Evolutionary conservation across 169 alveolate genomes (phyloP).

Genomic region (Cryptosporidium sp.): DNA sequence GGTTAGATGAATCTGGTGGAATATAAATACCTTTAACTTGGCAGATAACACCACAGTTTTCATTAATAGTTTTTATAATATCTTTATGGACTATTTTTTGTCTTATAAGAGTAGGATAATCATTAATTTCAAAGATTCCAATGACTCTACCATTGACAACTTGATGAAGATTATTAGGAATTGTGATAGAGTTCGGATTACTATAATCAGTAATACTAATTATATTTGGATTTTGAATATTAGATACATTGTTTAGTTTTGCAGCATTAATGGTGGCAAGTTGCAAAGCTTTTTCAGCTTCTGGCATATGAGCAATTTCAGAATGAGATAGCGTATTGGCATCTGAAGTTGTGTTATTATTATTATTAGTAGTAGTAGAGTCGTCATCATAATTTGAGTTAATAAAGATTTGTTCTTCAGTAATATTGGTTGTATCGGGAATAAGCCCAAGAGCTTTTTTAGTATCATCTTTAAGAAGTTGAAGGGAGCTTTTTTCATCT

Average conservation of each 20-base stretch:
- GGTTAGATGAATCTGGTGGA: slow-evolving; percentile 27
- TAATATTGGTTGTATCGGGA: slow-evolving; percentile 44
- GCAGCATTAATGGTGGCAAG: slow-evolving; percentile 44
- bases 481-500: slow-evolving; percentile 66
- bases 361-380: not conserved
- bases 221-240: slow-evolving; percentile 10
- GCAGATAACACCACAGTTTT: slow-evolving; percentile 67
- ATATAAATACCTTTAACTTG: slow-evolving; percentile 74
- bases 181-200: not conserved
- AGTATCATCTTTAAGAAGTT: slow-evolving; percentile 71
- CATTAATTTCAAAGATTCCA: slow-evolving; percentile 91
- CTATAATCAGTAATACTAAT: slow-evolving; percentile 3
- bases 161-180: slow-evolving; percentile 58
- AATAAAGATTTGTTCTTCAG: slow-evolving; percentile 32
- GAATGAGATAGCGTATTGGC: not conserved
- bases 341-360: not conserved
- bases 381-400: not conserved
- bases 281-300: slow-evolving; percentile 70
- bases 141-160: slow-evolving; percentile 82
- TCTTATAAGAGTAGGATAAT: slow-evolving; percentile 91
- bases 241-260: not conserved
- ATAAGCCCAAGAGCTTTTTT: slow-evolving; percentile 70
- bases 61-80: slow-evolving; percentile 48
- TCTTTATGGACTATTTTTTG: slow-evolving; percentile 87
- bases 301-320: not conserved